These are phyloP conservation scores for Candida boleticola DNA, from an alignment of 805 yeast species.

Conservation along the genomic window DNA sequence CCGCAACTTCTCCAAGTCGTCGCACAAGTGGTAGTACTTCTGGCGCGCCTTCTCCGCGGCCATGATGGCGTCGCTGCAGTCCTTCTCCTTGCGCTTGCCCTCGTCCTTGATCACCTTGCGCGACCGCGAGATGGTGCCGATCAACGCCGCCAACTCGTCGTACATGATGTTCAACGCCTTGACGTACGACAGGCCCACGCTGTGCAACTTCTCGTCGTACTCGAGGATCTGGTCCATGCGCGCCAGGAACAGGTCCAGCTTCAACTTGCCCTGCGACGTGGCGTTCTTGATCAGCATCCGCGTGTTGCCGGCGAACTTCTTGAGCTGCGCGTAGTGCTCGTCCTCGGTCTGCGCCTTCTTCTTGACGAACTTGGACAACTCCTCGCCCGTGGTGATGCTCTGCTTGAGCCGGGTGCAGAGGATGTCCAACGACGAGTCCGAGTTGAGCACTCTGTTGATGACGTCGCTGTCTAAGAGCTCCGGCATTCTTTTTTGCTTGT, in stretches of 20 bases:
- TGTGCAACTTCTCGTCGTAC: constrained; percentile 70
- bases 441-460: constrained; percentile 50
- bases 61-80: constrained; percentile 74
- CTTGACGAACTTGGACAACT: constrained; percentile 73
- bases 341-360: constrained; percentile 77
- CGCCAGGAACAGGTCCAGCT: constrained; percentile 62
- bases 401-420: constrained; percentile 74
- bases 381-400: constrained; percentile 79
- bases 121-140: constrained; percentile 64
- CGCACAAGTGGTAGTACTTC: constrained; percentile 72
- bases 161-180: constrained; percentile 80
- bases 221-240: constrained; percentile 69
- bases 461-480: constrained; percentile 47
- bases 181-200: constrained; percentile 73
- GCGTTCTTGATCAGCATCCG: constrained; percentile 48
- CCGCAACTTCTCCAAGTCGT: constrained; percentile 80
- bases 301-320: constrained; percentile 63
- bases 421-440: constrained; percentile 77
- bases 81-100: constrained; percentile 78
- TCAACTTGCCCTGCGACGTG: constrained; percentile 31
- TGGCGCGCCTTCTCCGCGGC: constrained; percentile 86
- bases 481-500: too few relatives aligned
- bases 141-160: constrained; percentile 75
- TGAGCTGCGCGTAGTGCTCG: constrained; percentile 71
- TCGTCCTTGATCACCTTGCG: constrained; percentile 82